These are phyloP conservation scores for Diaporthe amygdali DNA, from an alignment of 2,329 filamentous ascomycete species.

Conservation along the genomic window DNA sequence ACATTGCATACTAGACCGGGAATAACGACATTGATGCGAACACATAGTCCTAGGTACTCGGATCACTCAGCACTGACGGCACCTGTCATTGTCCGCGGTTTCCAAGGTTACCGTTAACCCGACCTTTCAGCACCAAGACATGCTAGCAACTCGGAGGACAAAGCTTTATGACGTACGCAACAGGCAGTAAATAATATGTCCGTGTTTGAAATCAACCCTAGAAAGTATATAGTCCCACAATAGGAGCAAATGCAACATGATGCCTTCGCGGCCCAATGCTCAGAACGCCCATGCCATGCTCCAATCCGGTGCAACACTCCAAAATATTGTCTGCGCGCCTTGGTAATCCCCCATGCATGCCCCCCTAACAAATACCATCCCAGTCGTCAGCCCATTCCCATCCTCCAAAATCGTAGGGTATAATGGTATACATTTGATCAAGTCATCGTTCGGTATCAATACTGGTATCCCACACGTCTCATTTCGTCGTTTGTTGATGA, in stretches of 20 bases:
- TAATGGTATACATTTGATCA: not conserved
- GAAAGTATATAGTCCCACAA: not conserved
- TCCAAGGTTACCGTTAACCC: not conserved
- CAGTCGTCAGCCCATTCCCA: not conserved
- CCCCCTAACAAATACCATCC: not conserved
- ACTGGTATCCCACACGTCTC: not conserved
- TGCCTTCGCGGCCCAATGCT: not conserved
- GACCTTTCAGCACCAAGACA: not conserved
- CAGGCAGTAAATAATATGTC: not conserved
- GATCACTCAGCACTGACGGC: too few relatives aligned
- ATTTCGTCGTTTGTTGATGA: not conserved
- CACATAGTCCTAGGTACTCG: too few relatives aligned
- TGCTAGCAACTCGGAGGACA: not conserved
- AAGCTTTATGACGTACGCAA: too few relatives aligned
- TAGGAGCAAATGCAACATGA: not conserved
- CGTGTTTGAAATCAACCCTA: not conserved
- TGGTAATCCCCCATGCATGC: not conserved
- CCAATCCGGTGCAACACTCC: not conserved
- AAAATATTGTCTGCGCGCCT: not conserved
- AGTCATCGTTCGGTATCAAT: not conserved
- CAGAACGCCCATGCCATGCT: conserved; percentile 12
- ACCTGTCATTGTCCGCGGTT: too few relatives aligned
- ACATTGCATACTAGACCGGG: not conserved
- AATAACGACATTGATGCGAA: too few relatives aligned
- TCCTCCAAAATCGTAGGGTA: conserved; percentile 3